Percentiles rank a stretch among this genome's conserved stretches.
These are phyloP conservation scores for Phytophthora constricta DNA, from an alignment of 352 stramenopile genomes.

Conservation along the genomic window DNA sequence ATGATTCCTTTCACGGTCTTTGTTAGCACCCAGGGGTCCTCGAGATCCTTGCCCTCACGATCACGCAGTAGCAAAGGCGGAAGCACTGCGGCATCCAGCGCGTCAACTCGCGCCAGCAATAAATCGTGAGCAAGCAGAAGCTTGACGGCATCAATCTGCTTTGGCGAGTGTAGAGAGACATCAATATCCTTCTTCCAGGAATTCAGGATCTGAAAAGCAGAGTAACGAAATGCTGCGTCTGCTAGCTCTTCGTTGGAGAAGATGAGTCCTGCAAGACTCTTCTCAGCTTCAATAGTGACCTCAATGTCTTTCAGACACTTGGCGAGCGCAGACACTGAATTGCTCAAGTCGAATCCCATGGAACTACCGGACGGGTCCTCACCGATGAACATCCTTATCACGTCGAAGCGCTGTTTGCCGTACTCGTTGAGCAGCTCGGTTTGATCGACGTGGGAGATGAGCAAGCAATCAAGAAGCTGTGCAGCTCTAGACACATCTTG, in stretches of 20 bases:
- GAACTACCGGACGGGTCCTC: conserved; percentile 37
- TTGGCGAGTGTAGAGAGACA: conserved; percentile 19
- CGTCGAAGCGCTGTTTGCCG: conserved; percentile 71
- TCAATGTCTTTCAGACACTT: conserved; percentile 57
- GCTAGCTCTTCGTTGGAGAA: conserved; percentile 71
- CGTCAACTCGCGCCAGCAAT: conserved; percentile 34
- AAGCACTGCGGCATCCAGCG: conserved; percentile 48
- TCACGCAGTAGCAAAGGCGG: conserved; percentile 73
- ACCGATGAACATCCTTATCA: conserved; percentile 59
- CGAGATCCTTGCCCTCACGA: conserved; percentile 57
- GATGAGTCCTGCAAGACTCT: conserved; percentile 50
- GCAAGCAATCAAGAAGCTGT: conserved; percentile 70
- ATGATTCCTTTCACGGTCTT: conserved; percentile 54
- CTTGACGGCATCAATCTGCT: conserved; percentile 54
- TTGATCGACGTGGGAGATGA: conserved; percentile 61
- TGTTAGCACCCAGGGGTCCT: conserved; percentile 73
- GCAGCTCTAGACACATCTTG: conserved; percentile 56
- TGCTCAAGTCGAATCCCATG: conserved; percentile 45
- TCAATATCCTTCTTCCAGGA: conserved; percentile 56
- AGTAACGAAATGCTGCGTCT: conserved; percentile 67
- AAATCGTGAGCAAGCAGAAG: conserved; percentile 68
- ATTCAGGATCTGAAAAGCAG: conserved; percentile 59
- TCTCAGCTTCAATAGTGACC: conserved; percentile 64
- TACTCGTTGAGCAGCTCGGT: conserved; percentile 68
- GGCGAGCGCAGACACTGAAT: conserved; percentile 43